Base-by-base conservation (phyloP, 2,329 filamentous ascomycete species). In the Ophiostoma populinum region DNA sequence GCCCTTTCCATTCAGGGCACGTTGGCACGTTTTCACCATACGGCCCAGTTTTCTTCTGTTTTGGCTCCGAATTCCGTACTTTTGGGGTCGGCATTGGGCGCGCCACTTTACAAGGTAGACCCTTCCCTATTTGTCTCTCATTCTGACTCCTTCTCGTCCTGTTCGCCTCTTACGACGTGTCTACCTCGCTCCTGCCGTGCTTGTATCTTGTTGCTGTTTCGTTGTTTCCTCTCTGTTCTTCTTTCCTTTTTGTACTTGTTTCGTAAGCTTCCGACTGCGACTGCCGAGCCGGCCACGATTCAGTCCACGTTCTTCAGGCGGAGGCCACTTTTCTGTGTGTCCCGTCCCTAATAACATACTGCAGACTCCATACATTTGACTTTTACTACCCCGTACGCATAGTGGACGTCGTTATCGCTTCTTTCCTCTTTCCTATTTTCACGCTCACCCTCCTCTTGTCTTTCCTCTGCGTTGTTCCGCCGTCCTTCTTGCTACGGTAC, bases 71-170 rank as follows among this genome's bases (percentile, higher is more conserved):
- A 32, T 6, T 7, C 18, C 30, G 16, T n/a, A 31, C 18, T 20
- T 31, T 31, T 29, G 10, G 25, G 25, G n/a, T 16, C 19, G 29
- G 28, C 28, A 30, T 30, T 30, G 28, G 18, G 16, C 28, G 28
- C 28, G 28, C 28, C 28, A n/a, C n/a, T n/a, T n/a, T n/a, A n/a
- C n/a, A n/a, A 30, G 28, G 28, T 15, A 32, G 30, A 15, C 30
- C 30, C 30, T 32, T 32, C 20, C 30, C 20, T 22, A 15, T 32
- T 32, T 13, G 12, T 30, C 10, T 13, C 18, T 30, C 10, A 18
- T 12, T 17, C 16, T 19, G 16, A 19, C n/a, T n/a, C n/a, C n/a
- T 29, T 6, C 27, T 29, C 13, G 13, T 29, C 16, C 16, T 29
- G 7, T 29, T 19, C 27, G 27, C 26, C 26, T 29, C 5, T 10